Evolutionary conservation across 2,329 filamentous ascomycete species (phyloP), one percentile per base, ranked within the genome.

Genomic region (Microdochium trichocladiopsis): DNA sequence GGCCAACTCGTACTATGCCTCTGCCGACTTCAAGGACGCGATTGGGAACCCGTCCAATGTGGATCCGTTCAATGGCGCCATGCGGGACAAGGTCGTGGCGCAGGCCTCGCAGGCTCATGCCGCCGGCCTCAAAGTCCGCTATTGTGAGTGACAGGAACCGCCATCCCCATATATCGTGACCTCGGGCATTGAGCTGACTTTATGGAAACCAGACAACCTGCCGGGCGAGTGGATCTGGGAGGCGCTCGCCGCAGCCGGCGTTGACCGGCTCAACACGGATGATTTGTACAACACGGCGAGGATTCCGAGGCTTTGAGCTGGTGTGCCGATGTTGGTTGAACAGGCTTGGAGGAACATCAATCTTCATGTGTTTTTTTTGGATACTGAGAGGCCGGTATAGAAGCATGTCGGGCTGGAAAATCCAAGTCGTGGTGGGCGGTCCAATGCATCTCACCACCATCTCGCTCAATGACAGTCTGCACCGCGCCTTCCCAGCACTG

Each of bases 221-320:
- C 61, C 61, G 2, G 59, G 61, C 1, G 63, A 65, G 51, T 61
- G 60, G 45, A 16, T 63, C 2, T 65, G 63, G 63, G 63, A 65
- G 50, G 52, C 58, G 2, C 41, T 64, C 21, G 49, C 52, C 1
- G 55, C 51, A 10, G 56, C 61, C 2, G 59, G 61, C 18, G 62
- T 63, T 47, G 62, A 65, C 56, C 49, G 58, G 23, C 52, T 65
- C 18, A 64, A 65, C 50, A 59, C 60, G 10, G 61, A 65, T 51
- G 58, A 65, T 49, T 54, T 65, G 50, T 53, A 49, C 16, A 56
- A 56, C 25, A 59, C 59, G 0, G 59, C 59, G 22, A 56, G 59
- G 51, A 10, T 57, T n/a, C 52, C 55, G 21, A 56, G 58, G 11
- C 18, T 59, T 31, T 48, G 25, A 28, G 47, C 4, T n/a, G 10